A percentile compares a stretch with the other conserved stretches of the same genome.
Evolutionary conservation across 2,329 filamentous ascomycete genomes (phyloP).

Genomic region (Cladosporium phlei): DNA sequence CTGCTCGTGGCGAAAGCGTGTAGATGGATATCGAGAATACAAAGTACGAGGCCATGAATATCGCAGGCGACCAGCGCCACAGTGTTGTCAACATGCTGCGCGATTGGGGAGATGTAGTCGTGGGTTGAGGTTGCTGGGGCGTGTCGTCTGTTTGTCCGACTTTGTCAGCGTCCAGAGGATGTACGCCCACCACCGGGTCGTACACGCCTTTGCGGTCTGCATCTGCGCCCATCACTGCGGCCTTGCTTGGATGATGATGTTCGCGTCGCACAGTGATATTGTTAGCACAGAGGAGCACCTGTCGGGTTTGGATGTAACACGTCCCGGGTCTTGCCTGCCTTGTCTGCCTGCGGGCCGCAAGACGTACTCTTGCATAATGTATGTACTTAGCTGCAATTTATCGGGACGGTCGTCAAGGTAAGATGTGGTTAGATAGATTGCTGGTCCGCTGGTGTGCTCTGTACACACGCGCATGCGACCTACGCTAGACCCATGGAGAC

Average conservation of each 20-base stretch:
- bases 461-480: not conserved
- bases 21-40: constrained; percentile 23
- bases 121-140: not conserved
- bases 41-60: constrained; percentile 20
- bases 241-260: not conserved
- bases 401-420: too few relatives aligned
- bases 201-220: not conserved
- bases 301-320: too few relatives aligned
- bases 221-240: not conserved
- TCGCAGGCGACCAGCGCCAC: constrained; percentile 16
- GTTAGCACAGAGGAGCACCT: too few relatives aligned
- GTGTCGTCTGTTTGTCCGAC: not conserved
- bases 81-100: constrained; percentile 6
- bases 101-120: not conserved
- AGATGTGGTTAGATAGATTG: too few relatives aligned
- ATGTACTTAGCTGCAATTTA: too few relatives aligned
- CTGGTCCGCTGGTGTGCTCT: constrained; percentile 9
- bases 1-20: constrained; percentile 14
- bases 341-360: constrained; percentile 3
- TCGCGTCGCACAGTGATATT: not conserved
- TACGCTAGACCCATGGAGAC: constrained; percentile 4
- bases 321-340: not conserved
- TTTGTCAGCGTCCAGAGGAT: not conserved
- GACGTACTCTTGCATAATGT: too few relatives aligned
- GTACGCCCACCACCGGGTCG: not conserved